A percentile compares a stretch with the other conserved stretches of the same genome.
phyloP scores from a whole-genome alignment of 805 yeast genomes.

The Metschnikowia aberdeeniae region DNA sequence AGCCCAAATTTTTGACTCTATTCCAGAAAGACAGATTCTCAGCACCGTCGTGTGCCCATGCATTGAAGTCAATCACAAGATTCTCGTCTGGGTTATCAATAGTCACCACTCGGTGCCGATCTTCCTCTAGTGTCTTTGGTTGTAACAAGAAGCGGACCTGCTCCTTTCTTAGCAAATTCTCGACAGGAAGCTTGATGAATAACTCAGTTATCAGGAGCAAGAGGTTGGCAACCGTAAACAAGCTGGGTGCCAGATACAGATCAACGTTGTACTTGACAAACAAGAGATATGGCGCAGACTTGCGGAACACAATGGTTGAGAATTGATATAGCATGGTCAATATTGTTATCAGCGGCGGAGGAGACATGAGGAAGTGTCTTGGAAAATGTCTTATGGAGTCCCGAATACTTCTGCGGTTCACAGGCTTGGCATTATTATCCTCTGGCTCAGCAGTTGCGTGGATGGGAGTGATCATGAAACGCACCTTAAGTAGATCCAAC shows the following conservation, averaged over 20 bases:
- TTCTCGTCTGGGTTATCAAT: slow-evolving; percentile 43
- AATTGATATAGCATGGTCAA: slow-evolving; percentile 60
- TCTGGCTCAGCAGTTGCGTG: slow-evolving; percentile 21
- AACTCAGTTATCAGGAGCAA: slow-evolving; percentile 63
- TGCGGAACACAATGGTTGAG: slow-evolving; percentile 55
- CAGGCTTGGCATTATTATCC: background rate
- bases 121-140: slow-evolving; percentile 32
- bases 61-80: slow-evolving; percentile 49
- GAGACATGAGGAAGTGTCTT: slow-evolving; percentile 48
- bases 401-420: slow-evolving; percentile 62
- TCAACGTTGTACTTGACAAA: slow-evolving; percentile 63
- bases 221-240: slow-evolving; percentile 57
- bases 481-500: slow-evolving; percentile 73
- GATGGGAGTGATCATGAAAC: slow-evolving; percentile 68
- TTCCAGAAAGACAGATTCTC: slow-evolving; percentile 31
- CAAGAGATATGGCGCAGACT: slow-evolving; percentile 62
- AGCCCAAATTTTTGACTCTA: slow-evolving; percentile 25
- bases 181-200: slow-evolving; percentile 78
- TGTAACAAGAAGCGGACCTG: slow-evolving; percentile 64
- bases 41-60: slow-evolving; percentile 9
- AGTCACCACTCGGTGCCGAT: slow-evolving; percentile 36
- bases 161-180: slow-evolving; percentile 78
- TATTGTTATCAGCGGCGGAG: slow-evolving; percentile 40
- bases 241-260: slow-evolving; percentile 55
- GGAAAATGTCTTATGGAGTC: slow-evolving; percentile 64